Conservation (phyloP, 352 stramenopile genomes). For the Phytophthora cryptogea region DNA sequence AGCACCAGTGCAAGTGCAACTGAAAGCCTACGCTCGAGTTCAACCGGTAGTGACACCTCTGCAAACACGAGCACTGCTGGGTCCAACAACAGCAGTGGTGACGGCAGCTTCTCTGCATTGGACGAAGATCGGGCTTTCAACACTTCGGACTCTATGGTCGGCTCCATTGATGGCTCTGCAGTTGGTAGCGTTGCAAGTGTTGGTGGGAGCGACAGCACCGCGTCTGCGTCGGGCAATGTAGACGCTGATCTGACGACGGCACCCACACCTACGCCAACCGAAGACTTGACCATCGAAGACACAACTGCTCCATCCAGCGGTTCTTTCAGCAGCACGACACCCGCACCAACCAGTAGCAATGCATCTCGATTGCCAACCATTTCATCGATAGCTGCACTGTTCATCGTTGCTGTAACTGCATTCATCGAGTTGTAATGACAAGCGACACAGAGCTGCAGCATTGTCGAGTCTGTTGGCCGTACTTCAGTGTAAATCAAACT, state of each 20-base stretch:
- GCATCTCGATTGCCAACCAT: not conserved
- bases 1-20: slow-evolving; percentile 12
- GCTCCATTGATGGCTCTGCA: slow-evolving; percentile 1
- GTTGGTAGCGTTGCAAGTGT: slow-evolving; percentile 5
- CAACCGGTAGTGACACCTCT: slow-evolving; percentile 9
- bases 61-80: not conserved
- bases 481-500: not conserved
- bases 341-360: slow-evolving; percentile 16
- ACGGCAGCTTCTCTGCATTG: slow-evolving; percentile 4
- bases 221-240: slow-evolving; percentile 4
- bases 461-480: not conserved
- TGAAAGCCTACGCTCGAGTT: slow-evolving; percentile 9
- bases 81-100: slow-evolving; percentile 14
- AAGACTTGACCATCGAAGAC: slow-evolving; percentile 18
- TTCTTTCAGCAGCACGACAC: slow-evolving; percentile 21
- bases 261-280: slow-evolving; percentile 16
- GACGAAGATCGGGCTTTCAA: slow-evolving; percentile 25
- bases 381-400: not conserved
- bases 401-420: not conserved
- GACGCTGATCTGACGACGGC: slow-evolving; percentile 4
- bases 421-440: slow-evolving; percentile 4
- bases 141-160: slow-evolving; percentile 2
- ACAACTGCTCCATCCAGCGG: slow-evolving; percentile 4
- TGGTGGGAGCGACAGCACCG: slow-evolving; percentile 1
- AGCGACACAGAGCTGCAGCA: not conserved